Conservation (phyloP, 2,329 filamentous ascomycete genomes). For the Colletotrichum sp. region DNA sequence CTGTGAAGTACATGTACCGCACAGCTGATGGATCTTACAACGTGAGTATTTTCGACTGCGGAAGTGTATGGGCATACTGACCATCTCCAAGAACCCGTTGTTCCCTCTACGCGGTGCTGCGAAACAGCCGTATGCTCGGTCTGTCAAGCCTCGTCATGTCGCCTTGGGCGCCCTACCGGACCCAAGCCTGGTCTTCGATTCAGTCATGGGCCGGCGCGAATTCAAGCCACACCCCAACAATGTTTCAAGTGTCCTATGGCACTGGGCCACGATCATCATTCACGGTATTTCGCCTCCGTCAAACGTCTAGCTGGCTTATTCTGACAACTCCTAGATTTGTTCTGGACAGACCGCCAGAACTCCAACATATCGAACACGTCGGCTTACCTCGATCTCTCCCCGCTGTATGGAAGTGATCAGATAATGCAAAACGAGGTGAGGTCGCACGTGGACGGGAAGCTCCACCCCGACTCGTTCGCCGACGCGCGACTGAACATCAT, state of each 20-base stretch:
- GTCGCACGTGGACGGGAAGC: conserved; percentile 71
- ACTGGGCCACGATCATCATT: conserved; percentile 64
- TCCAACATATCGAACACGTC: conserved; percentile 69
- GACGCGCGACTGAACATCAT: conserved; percentile 74
- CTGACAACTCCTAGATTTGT: conserved; percentile 55
- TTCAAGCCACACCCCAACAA: conserved; percentile 71
- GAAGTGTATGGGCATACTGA: background rate
- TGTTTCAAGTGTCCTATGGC: conserved; percentile 69
- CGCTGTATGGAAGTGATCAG: conserved; percentile 73
- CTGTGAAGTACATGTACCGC: conserved; percentile 63
- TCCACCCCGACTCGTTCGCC: conserved; percentile 76
- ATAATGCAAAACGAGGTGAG: conserved; percentile 70
- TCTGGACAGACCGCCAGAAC: conserved; percentile 70
- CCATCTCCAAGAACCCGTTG: conserved; percentile 58
- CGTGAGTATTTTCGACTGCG: conserved; percentile 32
- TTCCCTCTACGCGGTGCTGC: conserved; percentile 71
- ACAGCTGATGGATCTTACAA: conserved; percentile 75
- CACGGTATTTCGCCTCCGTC: conserved; percentile 52
- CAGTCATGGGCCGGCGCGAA: conserved; percentile 57
- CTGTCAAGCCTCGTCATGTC: conserved; percentile 62
- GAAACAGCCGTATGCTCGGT: conserved; percentile 70
- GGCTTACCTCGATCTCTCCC: conserved; percentile 74
- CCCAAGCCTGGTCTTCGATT: conserved; percentile 66
- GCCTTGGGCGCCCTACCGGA: conserved; percentile 72
- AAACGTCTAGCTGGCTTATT: background rate